Evolutionary conservation across 768 basidiomycete genomes (phyloP).

Genomic region (Russula compacta): DNA sequence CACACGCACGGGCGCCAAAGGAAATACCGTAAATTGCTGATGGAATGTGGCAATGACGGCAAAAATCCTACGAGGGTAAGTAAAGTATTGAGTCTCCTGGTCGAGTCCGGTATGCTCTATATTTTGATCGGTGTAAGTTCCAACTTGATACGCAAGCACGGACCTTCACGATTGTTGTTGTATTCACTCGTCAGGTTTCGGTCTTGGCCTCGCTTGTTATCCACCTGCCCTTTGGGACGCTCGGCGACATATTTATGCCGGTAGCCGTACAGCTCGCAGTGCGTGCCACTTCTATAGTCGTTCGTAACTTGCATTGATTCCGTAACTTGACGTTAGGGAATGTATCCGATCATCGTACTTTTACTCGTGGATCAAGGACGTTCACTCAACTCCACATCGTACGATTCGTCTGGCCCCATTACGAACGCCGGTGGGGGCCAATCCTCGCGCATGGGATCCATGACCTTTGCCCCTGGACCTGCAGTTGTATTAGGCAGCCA

Average conservation of each 20-base stretch:
- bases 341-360: conserved; percentile 5
- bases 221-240: not conserved
- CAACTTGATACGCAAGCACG: not conserved
- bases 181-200: not conserved
- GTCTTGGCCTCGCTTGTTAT: not conserved
- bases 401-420: not conserved
- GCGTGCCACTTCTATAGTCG: not conserved
- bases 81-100: not conserved
- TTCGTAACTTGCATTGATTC: not conserved
- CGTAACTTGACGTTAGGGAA: not conserved
- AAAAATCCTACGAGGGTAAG: not conserved
- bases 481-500: not conserved
- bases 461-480: not conserved
- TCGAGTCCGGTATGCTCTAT: conserved; percentile 7
- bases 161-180: not conserved
- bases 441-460: not conserved
- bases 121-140: conserved; percentile 1
- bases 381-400: not conserved
- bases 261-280: conserved; percentile 3
- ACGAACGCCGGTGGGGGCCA: not conserved
- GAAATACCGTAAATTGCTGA: not conserved
- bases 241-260: not conserved
- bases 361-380: not conserved
- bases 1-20: not conserved
- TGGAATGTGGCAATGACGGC: not conserved